Evolutionary conservation across 2,329 filamentous ascomycete genomes (phyloP).

Genomic region (Paracamarosporium sp.): DNA sequence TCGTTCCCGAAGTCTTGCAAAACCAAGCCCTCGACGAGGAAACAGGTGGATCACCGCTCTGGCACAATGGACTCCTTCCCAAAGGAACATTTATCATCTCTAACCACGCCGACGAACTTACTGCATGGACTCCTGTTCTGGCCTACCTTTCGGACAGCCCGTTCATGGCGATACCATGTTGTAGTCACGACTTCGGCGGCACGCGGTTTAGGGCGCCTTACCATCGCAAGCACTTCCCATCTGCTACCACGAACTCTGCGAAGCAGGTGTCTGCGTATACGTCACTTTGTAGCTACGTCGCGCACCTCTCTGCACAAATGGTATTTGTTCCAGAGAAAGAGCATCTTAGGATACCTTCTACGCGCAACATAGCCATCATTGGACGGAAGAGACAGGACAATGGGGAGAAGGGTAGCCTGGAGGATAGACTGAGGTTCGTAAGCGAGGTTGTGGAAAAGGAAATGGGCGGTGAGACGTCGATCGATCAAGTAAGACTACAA

Average conservation of each 20-base stretch:
- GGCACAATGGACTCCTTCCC: conserved; percentile 71
- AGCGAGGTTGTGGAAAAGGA: conserved; percentile 67
- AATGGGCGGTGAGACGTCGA: conserved; percentile 44
- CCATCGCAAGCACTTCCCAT: conserved; percentile 15
- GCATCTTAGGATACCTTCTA: conserved; percentile 89
- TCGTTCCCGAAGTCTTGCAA: conserved; percentile 62
- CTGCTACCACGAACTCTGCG: conserved; percentile 21
- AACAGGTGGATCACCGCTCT: conserved; percentile 19
- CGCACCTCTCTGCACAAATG: conserved; percentile 71
- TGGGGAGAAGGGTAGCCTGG: conserved; percentile 61
- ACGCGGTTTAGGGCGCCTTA: conserved; percentile 70
- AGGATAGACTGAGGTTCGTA: conserved; percentile 66
- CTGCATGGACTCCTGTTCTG: conserved; percentile 91
- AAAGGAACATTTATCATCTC: conserved; percentile 88
- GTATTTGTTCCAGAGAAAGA: conserved; percentile 82
- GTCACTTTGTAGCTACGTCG: conserved; percentile 80
- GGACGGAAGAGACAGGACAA: conserved; percentile 59
- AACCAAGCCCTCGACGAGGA: not conserved
- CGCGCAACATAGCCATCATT: conserved; percentile 82
- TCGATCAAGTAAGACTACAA: conserved; percentile 52
- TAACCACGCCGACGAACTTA: conserved; percentile 96
- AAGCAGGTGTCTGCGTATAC: conserved; percentile 75
- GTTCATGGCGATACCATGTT: conserved; percentile 95
- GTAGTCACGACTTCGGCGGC: conserved; percentile 85
- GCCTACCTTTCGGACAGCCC: conserved; percentile 76